Evolutionary conservation across 2,329 filamentous ascomycete species (phyloP).

Genomic region (Sarocladiaceae sp.): DNA sequence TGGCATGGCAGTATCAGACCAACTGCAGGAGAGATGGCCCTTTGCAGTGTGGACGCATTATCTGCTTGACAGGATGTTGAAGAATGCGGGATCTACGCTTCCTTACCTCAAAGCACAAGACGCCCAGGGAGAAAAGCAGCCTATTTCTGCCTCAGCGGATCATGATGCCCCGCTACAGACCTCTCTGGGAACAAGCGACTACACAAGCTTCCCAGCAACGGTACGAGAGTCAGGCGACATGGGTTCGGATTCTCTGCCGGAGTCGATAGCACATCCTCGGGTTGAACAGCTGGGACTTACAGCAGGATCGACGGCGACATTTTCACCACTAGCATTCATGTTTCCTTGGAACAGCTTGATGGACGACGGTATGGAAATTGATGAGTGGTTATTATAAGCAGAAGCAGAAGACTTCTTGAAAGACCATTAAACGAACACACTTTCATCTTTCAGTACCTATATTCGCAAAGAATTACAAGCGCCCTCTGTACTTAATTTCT

Average conservation of each 20-base stretch:
- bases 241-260: neutral
- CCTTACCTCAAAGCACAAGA: neutral
- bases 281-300: neutral
- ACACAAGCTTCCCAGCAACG: neutral
- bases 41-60: conserved; percentile 5
- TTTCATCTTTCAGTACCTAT: neutral
- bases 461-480: neutral
- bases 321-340: neutral
- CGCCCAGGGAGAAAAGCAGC: neutral
- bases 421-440: too few species aligned
- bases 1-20: neutral
- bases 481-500: neutral
- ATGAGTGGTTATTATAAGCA: neutral
- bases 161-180: too few species aligned
- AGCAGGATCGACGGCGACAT: neutral
- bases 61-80: neutral
- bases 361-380: neutral
- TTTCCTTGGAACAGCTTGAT: neutral
- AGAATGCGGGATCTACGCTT: neutral
- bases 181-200: neutral
- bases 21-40: conserved; percentile 3
- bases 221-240: neutral
- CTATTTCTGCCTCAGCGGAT: neutral
- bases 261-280: neutral
- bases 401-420: neutral